Evolutionary conservation across 1,284 basidiomycete genomes (phyloP), one percentile per base, ranked within the genome.

Genomic region (Tremellales sp.): DNA sequence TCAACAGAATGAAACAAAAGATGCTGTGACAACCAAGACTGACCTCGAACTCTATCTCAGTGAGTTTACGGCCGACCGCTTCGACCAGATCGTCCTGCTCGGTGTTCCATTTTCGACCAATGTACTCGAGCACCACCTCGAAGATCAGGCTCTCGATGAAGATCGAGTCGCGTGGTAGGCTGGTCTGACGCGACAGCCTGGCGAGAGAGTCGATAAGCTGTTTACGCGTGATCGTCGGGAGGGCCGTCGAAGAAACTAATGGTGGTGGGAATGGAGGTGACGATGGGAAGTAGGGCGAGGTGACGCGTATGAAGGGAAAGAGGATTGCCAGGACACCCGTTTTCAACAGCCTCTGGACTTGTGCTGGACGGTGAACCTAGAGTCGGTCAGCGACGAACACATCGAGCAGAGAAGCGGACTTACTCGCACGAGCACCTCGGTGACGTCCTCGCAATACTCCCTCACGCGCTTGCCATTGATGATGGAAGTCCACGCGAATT

Each of bases 11-110:
- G 21, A 17, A 6, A 17, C 15, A 26, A 11, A 22, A 5, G 6
- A n/a, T n/a, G n/a, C n/a, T n/a, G n/a, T n/a, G n/a, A n/a, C n/a
- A n/a, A n/a, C n/a, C n/a, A n/a, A n/a, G 21, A 53, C 62, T 52
- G 48, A 71, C 67, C 49, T 71, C 65, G 27, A 62, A 58, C 33
- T 62, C 65, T 7, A 65, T 49, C 47, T 71, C 65, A 1, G 58
- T 56, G 4, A 69, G 46, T 31, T 65, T 62, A 23, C 45, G 54
- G 3, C 57, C 54, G 19, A 68, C 59, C 15, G 46, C 49, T 23
- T 68, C 68, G 0, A 64, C 55, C 2, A 58, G 24, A 36, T 44
- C 35, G n/a, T 52, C 51, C 11, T 42, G 40, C 6, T 37, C 47
- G 4, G n/a, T 21, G 13, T 62, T 46, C 68, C 66, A 68, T 29